phyloP scores from a whole-genome alignment of 2,329 filamentous ascomycete species.

The Anthostomella pinea region DNA sequence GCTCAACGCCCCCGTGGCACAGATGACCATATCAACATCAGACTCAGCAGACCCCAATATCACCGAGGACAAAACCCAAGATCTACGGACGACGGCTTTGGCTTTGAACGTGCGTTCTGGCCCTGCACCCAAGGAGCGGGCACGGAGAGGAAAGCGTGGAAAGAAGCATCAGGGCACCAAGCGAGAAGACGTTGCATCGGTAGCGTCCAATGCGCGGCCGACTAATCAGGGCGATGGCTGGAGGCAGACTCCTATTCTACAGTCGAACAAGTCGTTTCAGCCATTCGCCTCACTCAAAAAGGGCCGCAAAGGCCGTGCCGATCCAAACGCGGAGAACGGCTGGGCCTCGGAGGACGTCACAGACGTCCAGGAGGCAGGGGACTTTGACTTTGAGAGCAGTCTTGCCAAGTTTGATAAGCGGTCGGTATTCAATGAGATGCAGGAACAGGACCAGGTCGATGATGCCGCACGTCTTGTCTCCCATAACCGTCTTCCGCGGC shows the following conservation, averaged over 20 bases:
- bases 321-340: slow-evolving; percentile 60
- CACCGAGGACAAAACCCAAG: slow-evolving; percentile 19
- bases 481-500: slow-evolving; percentile 68
- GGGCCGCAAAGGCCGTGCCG: slow-evolving; percentile 42
- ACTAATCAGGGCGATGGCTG: slow-evolving; percentile 48
- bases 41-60: slow-evolving; percentile 12
- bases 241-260: slow-evolving; percentile 58
- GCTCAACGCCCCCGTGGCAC: slow-evolving; percentile 9
- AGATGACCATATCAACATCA: slow-evolving; percentile 18
- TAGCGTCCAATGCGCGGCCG: slow-evolving; percentile 18
- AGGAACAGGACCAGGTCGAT: slow-evolving; percentile 83
- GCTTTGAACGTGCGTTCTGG: slow-evolving; percentile 10
- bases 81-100: slow-evolving; percentile 20
- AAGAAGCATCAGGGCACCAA: slow-evolving; percentile 18
- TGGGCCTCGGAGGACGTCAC: slow-evolving; percentile 97
- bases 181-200: slow-evolving; percentile 14
- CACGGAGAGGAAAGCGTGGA: slow-evolving; percentile 21
- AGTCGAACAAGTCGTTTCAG: slow-evolving; percentile 61
- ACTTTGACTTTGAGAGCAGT: slow-evolving; percentile 90
- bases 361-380: slow-evolving; percentile 87
- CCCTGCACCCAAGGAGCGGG: slow-evolving; percentile 17
- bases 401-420: slow-evolving; percentile 94
- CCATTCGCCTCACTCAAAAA: slow-evolving; percentile 60
- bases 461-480: slow-evolving; percentile 87
- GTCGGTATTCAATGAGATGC: slow-evolving; percentile 86